A percentile compares a stretch with the other conserved stretches of the same genome.
These are phyloP conservation scores for Hypoxylon fragiforme DNA, from an alignment of 495 filamentous ascomycete genomes.

Conservation along the genomic window DNA sequence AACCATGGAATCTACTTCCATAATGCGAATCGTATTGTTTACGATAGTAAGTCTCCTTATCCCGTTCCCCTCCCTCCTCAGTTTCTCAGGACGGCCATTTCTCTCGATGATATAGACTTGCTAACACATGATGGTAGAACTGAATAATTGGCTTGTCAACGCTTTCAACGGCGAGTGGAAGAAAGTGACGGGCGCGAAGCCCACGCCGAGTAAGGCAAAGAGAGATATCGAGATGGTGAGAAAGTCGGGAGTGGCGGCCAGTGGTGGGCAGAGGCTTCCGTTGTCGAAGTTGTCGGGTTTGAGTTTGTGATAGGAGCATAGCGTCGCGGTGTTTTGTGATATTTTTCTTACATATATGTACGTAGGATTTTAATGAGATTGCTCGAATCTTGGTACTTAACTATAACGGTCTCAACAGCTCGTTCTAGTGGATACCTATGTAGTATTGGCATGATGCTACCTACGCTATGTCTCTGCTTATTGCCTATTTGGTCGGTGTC, in stretches of 20 bases:
- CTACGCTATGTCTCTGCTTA: too few relatives aligned
- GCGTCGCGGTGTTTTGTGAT: conserved; percentile 14
- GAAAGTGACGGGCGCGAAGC: conserved; percentile 68
- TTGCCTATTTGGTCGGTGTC: too few relatives aligned
- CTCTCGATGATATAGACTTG: not conserved
- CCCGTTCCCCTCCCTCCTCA: not conserved
- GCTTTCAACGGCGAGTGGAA: conserved; percentile 98
- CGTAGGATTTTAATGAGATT: too few relatives aligned
- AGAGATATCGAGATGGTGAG: conserved; percentile 26
- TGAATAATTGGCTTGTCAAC: conserved; percentile 91
- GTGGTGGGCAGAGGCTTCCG: conserved; percentile 1
- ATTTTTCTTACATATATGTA: not conserved
- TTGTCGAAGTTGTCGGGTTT: not conserved
- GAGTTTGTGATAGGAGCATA: conserved; percentile 10
- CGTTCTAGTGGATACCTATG: too few relatives aligned
- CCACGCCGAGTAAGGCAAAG: conserved; percentile 40
- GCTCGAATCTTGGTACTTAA: too few relatives aligned
- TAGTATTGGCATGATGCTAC: too few relatives aligned
- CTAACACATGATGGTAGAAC: conserved; percentile 62
- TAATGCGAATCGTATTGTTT: conserved; percentile 89
- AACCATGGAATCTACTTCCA: conserved; percentile 97
- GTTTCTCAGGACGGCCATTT: not conserved
- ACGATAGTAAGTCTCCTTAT: conserved; percentile 71
- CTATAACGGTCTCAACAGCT: too few relatives aligned
- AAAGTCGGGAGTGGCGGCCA: conserved; percentile 6